Conservation (phyloP, 2,329 filamentous ascomycete species). For the Botryotinia convoluta region DNA sequence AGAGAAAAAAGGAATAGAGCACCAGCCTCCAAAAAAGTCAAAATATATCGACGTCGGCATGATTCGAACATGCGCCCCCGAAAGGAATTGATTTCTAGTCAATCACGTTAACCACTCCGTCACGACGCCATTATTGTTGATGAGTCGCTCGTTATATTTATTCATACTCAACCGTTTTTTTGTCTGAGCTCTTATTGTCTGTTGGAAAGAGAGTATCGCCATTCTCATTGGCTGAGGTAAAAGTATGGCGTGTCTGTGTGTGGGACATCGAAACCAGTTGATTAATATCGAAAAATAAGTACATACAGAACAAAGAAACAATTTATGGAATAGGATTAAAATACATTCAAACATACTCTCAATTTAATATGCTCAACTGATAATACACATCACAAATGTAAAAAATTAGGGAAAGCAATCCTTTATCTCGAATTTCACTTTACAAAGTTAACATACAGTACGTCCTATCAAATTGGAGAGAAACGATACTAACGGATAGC, state of each 20-base stretch:
- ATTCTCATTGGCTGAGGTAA: not conserved
- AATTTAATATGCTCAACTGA: not conserved
- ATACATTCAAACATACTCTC: not conserved
- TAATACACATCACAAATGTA: not conserved
- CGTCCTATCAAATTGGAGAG: not conserved
- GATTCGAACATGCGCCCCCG: constrained; percentile 19
- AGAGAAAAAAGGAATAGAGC: too few relatives aligned
- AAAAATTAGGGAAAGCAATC: not conserved
- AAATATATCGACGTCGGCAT: constrained; percentile 1
- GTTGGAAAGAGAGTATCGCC: accelerated
- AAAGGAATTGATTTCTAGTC: constrained; percentile 19
- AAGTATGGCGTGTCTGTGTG: not conserved
- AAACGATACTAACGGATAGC: not conserved
- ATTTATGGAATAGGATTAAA: not conserved
- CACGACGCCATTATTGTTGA: not conserved
- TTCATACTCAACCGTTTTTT: accelerated
- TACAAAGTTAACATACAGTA: not conserved
- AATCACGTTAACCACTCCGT: constrained; percentile 19
- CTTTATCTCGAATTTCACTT: not conserved
- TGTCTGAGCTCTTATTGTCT: accelerated
- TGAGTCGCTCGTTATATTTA: accelerated
- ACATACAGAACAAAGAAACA: not conserved
- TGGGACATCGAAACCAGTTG: not conserved
- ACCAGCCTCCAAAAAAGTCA: not conserved
- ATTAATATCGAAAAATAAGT: not conserved